Evolutionary conservation across 2,329 filamentous ascomycete genomes (phyloP).

Genomic region (Colletotrichum theobromicola): DNA sequence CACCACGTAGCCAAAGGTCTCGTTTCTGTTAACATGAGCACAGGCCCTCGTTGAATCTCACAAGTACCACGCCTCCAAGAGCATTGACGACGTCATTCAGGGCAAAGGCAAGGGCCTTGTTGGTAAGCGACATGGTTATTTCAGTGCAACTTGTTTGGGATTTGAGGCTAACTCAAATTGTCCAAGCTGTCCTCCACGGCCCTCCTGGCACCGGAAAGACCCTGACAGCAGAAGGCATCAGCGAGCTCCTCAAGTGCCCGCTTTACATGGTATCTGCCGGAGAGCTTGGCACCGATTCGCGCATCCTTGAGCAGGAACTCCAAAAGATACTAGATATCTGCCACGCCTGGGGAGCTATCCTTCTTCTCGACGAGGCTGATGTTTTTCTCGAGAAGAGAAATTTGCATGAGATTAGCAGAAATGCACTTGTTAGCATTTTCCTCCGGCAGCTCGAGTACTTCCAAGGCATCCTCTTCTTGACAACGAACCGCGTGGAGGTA

Average conservation of each 20-base stretch:
- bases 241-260: conserved; percentile 13
- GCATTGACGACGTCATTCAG: conserved; percentile 81
- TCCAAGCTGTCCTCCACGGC: conserved; percentile 73
- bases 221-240: conserved; percentile 14
- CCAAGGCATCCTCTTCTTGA: conserved; percentile 88
- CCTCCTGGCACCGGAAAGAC: conserved; percentile 81
- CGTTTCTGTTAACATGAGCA: neutral
- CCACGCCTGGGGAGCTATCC: conserved; percentile 83
- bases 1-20: neutral
- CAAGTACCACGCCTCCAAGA: conserved; percentile 80
- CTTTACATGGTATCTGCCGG: conserved; percentile 17
- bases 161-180: neutral
- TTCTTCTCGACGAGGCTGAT: conserved; percentile 86
- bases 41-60: conserved; percentile 81
- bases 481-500: conserved; percentile 79
- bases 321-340: conserved; percentile 87
- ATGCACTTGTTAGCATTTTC: conserved; percentile 87
- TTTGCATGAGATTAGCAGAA: conserved; percentile 83
- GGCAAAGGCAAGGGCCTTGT: conserved; percentile 90
- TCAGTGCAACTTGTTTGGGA: neutral
- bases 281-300: conserved; percentile 64
- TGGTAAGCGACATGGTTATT: conserved; percentile 40
- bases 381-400: conserved; percentile 85
- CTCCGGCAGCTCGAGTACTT: conserved; percentile 88
- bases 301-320: conserved; percentile 75